Evolutionary conservation across 192 early-diverging fungal species (phyloP).

Genomic region (Backusella luteola): DNA sequence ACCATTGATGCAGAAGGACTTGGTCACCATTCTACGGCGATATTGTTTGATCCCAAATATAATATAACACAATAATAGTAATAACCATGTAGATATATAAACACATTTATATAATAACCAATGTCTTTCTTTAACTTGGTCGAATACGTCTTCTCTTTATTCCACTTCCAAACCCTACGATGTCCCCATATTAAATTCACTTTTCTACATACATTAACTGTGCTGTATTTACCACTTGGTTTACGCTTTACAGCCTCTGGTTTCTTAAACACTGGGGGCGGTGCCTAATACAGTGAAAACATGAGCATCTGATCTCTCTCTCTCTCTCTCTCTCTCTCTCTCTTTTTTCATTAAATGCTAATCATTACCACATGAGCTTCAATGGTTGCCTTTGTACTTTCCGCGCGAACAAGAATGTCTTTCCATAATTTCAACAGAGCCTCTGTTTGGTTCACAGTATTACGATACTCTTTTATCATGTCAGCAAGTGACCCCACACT

Average conservation of each 20-base stretch:
- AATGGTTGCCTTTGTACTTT: not conserved
- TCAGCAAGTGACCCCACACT: not conserved
- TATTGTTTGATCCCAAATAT: slow-evolving; percentile 28
- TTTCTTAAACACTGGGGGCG: not conserved
- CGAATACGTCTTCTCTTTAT: not conserved
- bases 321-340: too few relatives aligned
- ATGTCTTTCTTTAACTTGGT: not conserved
- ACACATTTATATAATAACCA: not conserved
- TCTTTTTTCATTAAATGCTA: too few relatives aligned
- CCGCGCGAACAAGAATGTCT: not conserved
- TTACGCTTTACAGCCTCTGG: not conserved
- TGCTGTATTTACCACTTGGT: not conserved
- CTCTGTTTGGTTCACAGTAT: not conserved
- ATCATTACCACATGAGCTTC: not conserved
- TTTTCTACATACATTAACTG: not conserved
- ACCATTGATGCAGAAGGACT: slow-evolving; percentile 46
- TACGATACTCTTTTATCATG: not conserved
- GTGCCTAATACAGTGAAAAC: not conserved
- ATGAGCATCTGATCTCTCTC: not conserved
- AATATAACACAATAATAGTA: not conserved
- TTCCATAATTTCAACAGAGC: not conserved
- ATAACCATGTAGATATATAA: not conserved
- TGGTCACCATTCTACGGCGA: slow-evolving; percentile 39
- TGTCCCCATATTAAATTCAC: not conserved
- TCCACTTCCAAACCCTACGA: not conserved